Conservation (phyloP, 805 yeast species). For the Starmerella potacharoeniae region DNA sequence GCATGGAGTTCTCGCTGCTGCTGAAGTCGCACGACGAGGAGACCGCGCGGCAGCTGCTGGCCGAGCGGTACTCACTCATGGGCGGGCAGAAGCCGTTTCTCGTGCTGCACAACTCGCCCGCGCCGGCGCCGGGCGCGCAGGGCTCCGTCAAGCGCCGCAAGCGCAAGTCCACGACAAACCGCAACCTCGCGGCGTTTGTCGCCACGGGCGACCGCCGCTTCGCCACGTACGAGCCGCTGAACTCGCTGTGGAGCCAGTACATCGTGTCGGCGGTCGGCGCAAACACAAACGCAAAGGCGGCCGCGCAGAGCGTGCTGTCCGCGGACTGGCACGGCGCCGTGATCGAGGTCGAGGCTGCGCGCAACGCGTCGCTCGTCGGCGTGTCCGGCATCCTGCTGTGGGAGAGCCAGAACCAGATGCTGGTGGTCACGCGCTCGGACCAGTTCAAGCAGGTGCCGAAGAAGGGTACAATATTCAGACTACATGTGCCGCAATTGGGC, state of each 20-base stretch:
- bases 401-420: conserved; percentile 67
- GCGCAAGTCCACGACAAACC: conserved; percentile 26
- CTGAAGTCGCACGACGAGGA: conserved; percentile 26
- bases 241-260: conserved; percentile 65
- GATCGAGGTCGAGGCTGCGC: conserved; percentile 46
- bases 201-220: conserved; percentile 25
- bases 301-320: conserved; percentile 40
- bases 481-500: conserved; percentile 36
- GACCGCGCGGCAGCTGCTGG: conserved; percentile 28
- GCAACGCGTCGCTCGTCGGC: conserved; percentile 48
- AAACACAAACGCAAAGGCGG: conserved; percentile 3
- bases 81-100: conserved; percentile 31
- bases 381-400: conserved; percentile 64
- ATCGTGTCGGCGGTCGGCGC: conserved; percentile 41
- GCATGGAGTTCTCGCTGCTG: conserved; percentile 25
- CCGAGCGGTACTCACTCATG: conserved; percentile 29
- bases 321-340: conserved; percentile 78
- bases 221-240: conserved; percentile 43
- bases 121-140: conserved; percentile 1
- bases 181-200: conserved; percentile 29
- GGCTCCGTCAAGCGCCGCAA: conserved; percentile 17
- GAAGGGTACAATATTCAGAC: conserved; percentile 39
- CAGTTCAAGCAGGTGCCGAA: conserved; percentile 47
- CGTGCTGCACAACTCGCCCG: conserved; percentile 20
- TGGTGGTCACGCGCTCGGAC: conserved; percentile 42